phyloP scores from a whole-genome alignment of 805 yeast genomes.

The Candida caryicola region DNA sequence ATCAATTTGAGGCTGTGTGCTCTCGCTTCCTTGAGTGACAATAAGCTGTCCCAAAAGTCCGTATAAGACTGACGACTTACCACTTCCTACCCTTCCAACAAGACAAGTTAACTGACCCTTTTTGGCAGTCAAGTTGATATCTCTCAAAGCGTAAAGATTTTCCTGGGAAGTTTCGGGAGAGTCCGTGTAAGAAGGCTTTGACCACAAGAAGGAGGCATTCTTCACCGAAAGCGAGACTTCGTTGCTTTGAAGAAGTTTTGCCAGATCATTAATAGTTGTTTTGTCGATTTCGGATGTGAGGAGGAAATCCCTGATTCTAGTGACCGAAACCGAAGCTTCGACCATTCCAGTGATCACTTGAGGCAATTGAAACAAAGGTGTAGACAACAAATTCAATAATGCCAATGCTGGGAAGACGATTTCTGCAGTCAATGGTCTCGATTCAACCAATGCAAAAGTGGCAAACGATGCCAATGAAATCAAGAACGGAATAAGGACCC shows the following conservation, averaged over 20 bases:
- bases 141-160: constrained; percentile 13
- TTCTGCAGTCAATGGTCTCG: constrained; percentile 20
- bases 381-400: constrained; percentile 42
- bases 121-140: constrained; percentile 19
- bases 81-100: constrained; percentile 27
- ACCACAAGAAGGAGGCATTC: constrained; percentile 22
- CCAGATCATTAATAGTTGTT: constrained; percentile 1
- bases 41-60: constrained; percentile 25
- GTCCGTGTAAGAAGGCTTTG: constrained; percentile 10
- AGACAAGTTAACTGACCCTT: constrained; percentile 25
- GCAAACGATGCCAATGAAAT: constrained; percentile 22
- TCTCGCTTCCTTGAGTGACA: constrained; percentile 1
- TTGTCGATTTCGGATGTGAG: constrained; percentile 17
- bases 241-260: background rate
- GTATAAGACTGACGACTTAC: constrained; percentile 23
- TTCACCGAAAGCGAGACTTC: constrained; percentile 19
- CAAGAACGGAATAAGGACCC: constrained; percentile 25
- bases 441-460: constrained; percentile 15
- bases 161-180: background rate
- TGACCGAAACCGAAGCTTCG: constrained; percentile 58
- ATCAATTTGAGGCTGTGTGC: constrained; percentile 6
- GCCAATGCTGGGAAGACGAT: constrained; percentile 29
- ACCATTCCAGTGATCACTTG: constrained; percentile 52
- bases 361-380: constrained; percentile 61
- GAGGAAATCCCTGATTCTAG: constrained; percentile 51